Conservation (phyloP, 352 stramenopile genomes). For the Pythium scleroteichum region DNA sequence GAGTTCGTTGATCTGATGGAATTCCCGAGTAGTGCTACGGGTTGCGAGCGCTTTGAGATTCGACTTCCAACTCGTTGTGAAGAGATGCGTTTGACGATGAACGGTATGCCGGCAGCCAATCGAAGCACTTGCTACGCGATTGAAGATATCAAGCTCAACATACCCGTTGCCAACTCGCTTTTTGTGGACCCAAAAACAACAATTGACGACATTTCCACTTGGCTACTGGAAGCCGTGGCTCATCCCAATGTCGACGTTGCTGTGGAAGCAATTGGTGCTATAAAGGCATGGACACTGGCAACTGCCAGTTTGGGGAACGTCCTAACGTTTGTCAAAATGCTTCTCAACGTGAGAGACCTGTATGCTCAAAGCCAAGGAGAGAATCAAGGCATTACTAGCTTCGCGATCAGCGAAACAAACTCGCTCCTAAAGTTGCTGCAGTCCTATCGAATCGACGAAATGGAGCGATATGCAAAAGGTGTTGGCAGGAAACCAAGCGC, state of each 20-base stretch:
- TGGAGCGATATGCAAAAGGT: slow-evolving; percentile 31
- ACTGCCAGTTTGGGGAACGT: slow-evolving; percentile 74
- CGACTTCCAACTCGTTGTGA: slow-evolving; percentile 43
- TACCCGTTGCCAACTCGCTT: slow-evolving; percentile 51
- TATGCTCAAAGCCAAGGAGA: slow-evolving; percentile 12
- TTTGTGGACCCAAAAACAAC: slow-evolving; percentile 64
- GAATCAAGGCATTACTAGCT: slow-evolving; percentile 27
- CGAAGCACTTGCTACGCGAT: slow-evolving; percentile 73
- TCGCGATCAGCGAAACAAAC: slow-evolving; percentile 53
- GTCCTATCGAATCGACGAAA: slow-evolving; percentile 50
- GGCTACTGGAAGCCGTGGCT: slow-evolving; percentile 54
- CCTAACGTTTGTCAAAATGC: slow-evolving; percentile 72
- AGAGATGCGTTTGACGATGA: slow-evolving; percentile 67
- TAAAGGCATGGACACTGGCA: slow-evolving; percentile 74
- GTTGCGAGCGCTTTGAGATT: slow-evolving; percentile 38
- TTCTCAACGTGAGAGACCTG: slow-evolving; percentile 37
- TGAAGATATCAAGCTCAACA: slow-evolving; percentile 60
- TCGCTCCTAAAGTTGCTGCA: slow-evolving; percentile 46
- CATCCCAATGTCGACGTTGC: slow-evolving; percentile 52
- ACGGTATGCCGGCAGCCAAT: slow-evolving; percentile 59
- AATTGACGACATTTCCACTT: slow-evolving; percentile 59
- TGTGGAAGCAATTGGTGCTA: slow-evolving; percentile 59
- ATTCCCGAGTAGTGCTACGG: slow-evolving; percentile 20
- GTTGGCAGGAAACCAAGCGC: slow-evolving; percentile 45
- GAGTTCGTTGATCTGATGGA: slow-evolving; percentile 47